phyloP scores from a whole-genome alignment of 2,329 filamentous ascomycete genomes.

The Dryadomyces sulphureus region DNA sequence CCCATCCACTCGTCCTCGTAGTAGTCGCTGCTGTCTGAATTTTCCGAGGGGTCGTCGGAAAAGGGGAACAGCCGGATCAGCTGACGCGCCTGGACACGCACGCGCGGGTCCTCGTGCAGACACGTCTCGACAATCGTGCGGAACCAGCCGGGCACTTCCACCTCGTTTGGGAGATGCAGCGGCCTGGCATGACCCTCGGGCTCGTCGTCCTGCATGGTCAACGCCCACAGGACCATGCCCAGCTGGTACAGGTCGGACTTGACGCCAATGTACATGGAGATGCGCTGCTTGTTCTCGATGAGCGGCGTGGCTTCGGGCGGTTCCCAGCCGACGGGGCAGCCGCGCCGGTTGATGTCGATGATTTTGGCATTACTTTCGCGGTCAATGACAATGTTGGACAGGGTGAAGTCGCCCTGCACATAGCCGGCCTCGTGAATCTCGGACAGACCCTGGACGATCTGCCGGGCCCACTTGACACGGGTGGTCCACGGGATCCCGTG shows the following conservation, averaged over 20 bases:
- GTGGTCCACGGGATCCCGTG: slow-evolving; percentile 51
- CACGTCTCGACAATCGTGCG: slow-evolving; percentile 61
- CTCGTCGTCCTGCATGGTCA: slow-evolving; percentile 79
- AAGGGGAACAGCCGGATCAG: slow-evolving; percentile 56
- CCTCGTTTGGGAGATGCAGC: slow-evolving; percentile 40
- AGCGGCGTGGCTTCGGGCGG: slow-evolving; percentile 79
- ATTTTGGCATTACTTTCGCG: slow-evolving; percentile 75
- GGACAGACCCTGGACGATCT: slow-evolving; percentile 77
- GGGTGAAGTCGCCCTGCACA: slow-evolving; percentile 92
- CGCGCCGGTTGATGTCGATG: slow-evolving; percentile 93
- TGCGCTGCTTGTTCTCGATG: slow-evolving; percentile 75
- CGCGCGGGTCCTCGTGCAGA: slow-evolving; percentile 57
- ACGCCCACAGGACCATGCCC: slow-evolving; percentile 91
- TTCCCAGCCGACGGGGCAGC: slow-evolving; percentile 97
- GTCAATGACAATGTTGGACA: slow-evolving; percentile 95
- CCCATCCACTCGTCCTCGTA: slow-evolving; percentile 12
- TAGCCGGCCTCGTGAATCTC: slow-evolving; percentile 94
- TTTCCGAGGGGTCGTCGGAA: slow-evolving; percentile 13
- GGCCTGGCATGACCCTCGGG: slow-evolving; percentile 69
- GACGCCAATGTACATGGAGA: slow-evolving; percentile 94
- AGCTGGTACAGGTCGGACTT: slow-evolving; percentile 95
- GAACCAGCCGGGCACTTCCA: slow-evolving; percentile 66
- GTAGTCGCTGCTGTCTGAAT: slow-evolving; percentile 12
- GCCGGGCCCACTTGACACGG: slow-evolving; percentile 75
- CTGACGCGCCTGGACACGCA: slow-evolving; percentile 56